Base-by-base conservation (phyloP, 163 green algal species). In the Chlorella variabilis region DNA sequence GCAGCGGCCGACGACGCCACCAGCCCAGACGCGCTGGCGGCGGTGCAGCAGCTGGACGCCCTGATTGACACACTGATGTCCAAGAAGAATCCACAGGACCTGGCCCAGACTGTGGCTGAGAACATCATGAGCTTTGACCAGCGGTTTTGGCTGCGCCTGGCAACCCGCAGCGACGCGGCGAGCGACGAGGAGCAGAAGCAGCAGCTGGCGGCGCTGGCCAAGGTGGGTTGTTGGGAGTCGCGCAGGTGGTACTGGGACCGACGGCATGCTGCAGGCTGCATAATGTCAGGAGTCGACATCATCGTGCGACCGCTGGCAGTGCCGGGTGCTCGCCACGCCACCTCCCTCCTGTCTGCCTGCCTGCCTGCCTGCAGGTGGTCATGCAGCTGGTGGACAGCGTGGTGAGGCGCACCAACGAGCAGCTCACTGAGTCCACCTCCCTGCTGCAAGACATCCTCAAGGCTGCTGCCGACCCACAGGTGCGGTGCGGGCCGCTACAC, bases 141-240 rank as follows among this genome's bases (percentile, higher is more conserved):
- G 51, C 93, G 93, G 58, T 97, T 98, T 71, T 98, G 95, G 95
- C 87, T 98, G 75, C 89, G 94, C 11, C 51, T 98, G 39, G 94
- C 94, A 38, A 91, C 93, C 0, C 88, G 94, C 61, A 91, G 88
- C 34, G 94, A 98, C 79, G 89, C 84, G 1, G 84, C 91, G 0
- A 59, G 58, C 20, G 70, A 77, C 11, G 54, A 87, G 42, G 84
- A 89, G 56, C 78, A 87, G 61, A 83, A 83, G 27, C 65, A 87
- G 68, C 80, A 79, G 73, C 69, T 91, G 38, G 42, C 48, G 6
- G 66, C 36, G 4, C 80, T 92, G 11, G 88, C 86, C 5, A 87
- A 82, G 54, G 66, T 82, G 17, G 4, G 68, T 0, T 11, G 11
- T 11, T 11, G 45, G 11, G 45, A 15, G 45, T 11, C 15, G 45